Percentiles rank a stretch among this genome's conserved stretches.
These are phyloP conservation scores for Ambrosia hybrid DNA, from an alignment of 140 eudicot genomes.

Conservation along the genomic window DNA sequence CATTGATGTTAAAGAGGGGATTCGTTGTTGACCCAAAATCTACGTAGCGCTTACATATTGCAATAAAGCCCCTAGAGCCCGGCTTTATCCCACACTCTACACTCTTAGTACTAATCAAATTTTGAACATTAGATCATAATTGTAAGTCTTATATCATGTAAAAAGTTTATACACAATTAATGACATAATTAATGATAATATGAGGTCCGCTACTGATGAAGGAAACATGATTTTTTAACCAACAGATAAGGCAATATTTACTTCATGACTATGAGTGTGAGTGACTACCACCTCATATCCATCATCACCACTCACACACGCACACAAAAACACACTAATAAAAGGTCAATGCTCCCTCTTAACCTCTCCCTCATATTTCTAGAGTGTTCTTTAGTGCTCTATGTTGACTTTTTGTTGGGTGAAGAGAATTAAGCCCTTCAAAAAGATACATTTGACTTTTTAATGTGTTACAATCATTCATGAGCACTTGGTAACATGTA, in stretches of 20 bases:
- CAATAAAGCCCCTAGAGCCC: too few species aligned
- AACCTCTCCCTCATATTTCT: constrained; percentile 24
- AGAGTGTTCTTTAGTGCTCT: constrained; percentile 32
- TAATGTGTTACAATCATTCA: constrained; percentile 23
- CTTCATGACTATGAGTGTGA: constrained; percentile 29
- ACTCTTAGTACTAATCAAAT: too few species aligned
- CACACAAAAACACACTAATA: constrained; percentile 7
- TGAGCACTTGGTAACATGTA: constrained; percentile 24
- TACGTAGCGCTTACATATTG: too few species aligned
- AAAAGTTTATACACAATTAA: too few species aligned
- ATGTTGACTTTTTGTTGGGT: constrained; percentile 29
- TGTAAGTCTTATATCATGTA: too few species aligned
- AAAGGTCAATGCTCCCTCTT: constrained; percentile 22
- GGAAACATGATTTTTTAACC: background rate
- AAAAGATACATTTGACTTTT: constrained; percentile 25
- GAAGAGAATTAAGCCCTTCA: constrained; percentile 16
- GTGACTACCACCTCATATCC: constrained; percentile 52
- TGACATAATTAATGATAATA: too few species aligned
- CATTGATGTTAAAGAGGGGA: too few species aligned
- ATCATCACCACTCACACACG: constrained; percentile 37
- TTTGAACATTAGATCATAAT: too few species aligned
- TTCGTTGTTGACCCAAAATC: too few species aligned
- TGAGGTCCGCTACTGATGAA: too few species aligned
- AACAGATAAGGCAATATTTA: constrained; percentile 19
- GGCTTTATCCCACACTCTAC: too few species aligned